Percentiles rank a stretch among this genome's conserved stretches.
These are phyloP conservation scores for Candida bentonensis DNA, from an alignment of 805 yeast genomes.

Conservation along the genomic window DNA sequence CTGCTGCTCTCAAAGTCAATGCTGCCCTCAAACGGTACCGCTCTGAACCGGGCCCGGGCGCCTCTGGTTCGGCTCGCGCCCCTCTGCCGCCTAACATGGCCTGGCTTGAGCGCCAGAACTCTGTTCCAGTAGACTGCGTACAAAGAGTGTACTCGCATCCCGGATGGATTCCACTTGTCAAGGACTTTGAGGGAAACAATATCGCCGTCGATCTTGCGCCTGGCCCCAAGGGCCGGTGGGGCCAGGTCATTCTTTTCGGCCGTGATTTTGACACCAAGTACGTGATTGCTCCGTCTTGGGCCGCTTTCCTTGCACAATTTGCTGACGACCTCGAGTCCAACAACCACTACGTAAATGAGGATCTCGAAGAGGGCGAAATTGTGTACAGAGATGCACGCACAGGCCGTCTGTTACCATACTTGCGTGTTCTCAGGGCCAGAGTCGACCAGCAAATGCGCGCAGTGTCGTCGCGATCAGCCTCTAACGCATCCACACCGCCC, in stretches of 20 bases:
- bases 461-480: neutral
- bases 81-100: slow-evolving; percentile 10
- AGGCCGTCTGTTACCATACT: slow-evolving; percentile 60
- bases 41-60: slow-evolving; percentile 5
- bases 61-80: slow-evolving; percentile 4
- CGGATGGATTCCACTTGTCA: slow-evolving; percentile 82
- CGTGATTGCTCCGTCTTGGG: slow-evolving; percentile 78
- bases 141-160: slow-evolving; percentile 76
- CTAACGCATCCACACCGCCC: neutral
- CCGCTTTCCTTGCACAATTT: slow-evolving; percentile 67
- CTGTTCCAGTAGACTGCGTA: slow-evolving; percentile 65
- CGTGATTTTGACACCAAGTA: slow-evolving; percentile 86
- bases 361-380: slow-evolving; percentile 43
- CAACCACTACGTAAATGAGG: slow-evolving; percentile 57
- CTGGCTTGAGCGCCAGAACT: slow-evolving; percentile 37
- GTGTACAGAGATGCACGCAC: slow-evolving; percentile 41
- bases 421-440: slow-evolving; percentile 38
- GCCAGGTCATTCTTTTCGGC: slow-evolving; percentile 87
- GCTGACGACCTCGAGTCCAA: slow-evolving; percentile 83
- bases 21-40: slow-evolving; percentile 1
- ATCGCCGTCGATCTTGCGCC: slow-evolving; percentile 82
- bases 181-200: slow-evolving; percentile 84
- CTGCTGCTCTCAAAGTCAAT: slow-evolving; percentile 21
- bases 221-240: slow-evolving; percentile 65
- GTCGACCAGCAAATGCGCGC: slow-evolving; percentile 14